Base-by-base conservation (phyloP, 306 rosid species). In the Vigna radiata region DNA sequence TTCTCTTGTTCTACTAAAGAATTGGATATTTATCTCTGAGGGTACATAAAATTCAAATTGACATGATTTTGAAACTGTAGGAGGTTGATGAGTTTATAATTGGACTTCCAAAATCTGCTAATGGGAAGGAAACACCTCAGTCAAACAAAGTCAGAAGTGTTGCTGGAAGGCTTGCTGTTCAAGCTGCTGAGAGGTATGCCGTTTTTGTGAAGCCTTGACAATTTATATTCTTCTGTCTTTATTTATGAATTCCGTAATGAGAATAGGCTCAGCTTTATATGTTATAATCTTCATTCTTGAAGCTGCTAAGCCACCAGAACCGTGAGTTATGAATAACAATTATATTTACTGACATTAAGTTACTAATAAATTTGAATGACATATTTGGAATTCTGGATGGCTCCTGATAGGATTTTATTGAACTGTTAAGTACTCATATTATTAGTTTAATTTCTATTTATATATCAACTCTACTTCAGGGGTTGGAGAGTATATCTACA, bases 401-500 rank as follows among this genome's bases (percentile, higher is more conserved):
- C 23, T 46, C 56, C 48, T 76, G 54, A 72, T 54, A 16, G 31
- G 16, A 21, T 37, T 52, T 76, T 72, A 25, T 49, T 58, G 39
- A 55, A 61, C 77, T 72, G 50, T 50, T 72, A 59, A 23, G 6
- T 43, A 48, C 68, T 59, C 33, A 8, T 65, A 33, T 56, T 14
- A 8, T 31, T 13, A 18, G 4, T 62, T 74, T n/a, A 37, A 23
- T 46, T 67, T 76, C 23, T 14, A 31, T 23, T 48, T 23, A 71
- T 68, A 18, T 72, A 79, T 81, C 47, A 25, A 56, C 52, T 80
- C 49, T 62, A 52, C 47, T 71, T 80, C 89, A 94, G 98, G 91
- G 98, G 96, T 18, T 95, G 95, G 98, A 89, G 96, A 87, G 97
- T 95, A 25, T 95, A 88, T 83, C 86, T 92, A 77, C 91, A 81